Conservation (phyloP, 441 rosid species). For the Arabidopsis lyrata region DNA sequence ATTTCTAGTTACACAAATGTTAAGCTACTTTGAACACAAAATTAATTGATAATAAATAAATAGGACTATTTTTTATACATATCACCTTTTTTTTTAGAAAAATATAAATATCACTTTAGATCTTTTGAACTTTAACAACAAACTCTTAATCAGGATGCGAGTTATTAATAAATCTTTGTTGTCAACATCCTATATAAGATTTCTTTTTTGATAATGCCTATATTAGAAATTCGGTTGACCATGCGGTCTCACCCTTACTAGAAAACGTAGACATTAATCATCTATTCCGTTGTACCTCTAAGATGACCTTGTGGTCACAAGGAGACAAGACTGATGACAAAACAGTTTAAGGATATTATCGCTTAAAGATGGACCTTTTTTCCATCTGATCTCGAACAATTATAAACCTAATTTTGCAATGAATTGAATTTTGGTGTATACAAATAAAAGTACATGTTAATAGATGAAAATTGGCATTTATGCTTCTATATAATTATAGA, state of each 20-base stretch:
- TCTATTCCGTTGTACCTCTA: slow-evolving; percentile 19
- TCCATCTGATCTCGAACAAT: slow-evolving; percentile 7
- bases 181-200: slow-evolving; percentile 19
- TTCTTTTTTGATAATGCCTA: not conserved
- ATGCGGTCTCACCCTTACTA: slow-evolving; percentile 6
- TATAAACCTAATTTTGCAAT: slow-evolving; percentile 12
- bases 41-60: too few relatives aligned
- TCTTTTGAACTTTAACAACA: not conserved
- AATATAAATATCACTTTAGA: not conserved
- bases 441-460: not conserved
- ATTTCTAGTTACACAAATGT: too few relatives aligned
- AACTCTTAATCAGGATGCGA: not conserved
- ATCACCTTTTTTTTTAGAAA: too few relatives aligned
- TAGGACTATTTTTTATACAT: not conserved
- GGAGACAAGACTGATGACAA: slow-evolving; percentile 35
- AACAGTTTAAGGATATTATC: slow-evolving; percentile 23
- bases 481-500: not conserved
- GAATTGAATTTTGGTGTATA: not conserved
- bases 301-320: slow-evolving; percentile 40
- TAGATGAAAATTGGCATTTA: slow-evolving; percentile 4
- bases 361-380: slow-evolving; percentile 7
- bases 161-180: not conserved
- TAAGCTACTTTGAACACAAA: not conserved
- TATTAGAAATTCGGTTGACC: slow-evolving; percentile 35
- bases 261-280: slow-evolving; percentile 31